A percentile compares a stretch with the other conserved stretches of the same genome.
Evolutionary conservation across 306 rosid genomes (phyloP).

Genomic region (Cicer yamashitae): DNA sequence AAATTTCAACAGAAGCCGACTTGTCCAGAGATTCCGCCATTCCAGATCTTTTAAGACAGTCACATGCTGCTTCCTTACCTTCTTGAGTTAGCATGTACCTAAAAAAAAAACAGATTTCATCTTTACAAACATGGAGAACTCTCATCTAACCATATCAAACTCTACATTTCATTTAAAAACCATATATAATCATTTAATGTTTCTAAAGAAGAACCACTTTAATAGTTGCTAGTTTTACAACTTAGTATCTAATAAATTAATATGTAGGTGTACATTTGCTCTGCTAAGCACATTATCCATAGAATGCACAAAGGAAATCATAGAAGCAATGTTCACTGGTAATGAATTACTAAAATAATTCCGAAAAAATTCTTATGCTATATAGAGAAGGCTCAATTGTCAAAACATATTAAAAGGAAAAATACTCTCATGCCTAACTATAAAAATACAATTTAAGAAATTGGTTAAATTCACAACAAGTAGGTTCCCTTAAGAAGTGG

Average conservation of each 20-base stretch:
- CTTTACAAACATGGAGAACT: slow-evolving; percentile 16
- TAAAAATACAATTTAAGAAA: slow-evolving; percentile 7
- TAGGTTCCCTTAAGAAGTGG: slow-evolving; percentile 4
- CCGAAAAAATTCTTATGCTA: not conserved
- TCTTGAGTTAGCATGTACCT: slow-evolving; percentile 96
- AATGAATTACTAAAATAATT: slow-evolving; percentile 34
- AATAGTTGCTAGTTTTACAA: slow-evolving; percentile 16
- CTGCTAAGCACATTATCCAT: slow-evolving; percentile 16
- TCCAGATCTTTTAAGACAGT: slow-evolving; percentile 89
- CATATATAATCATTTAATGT: slow-evolving; percentile 11
- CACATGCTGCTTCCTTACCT: slow-evolving; percentile 85
- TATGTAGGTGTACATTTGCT: not conserved
- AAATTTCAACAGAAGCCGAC: slow-evolving; percentile 51
- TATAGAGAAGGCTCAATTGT: slow-evolving; percentile 14
- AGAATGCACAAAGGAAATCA: slow-evolving; percentile 34
- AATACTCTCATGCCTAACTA: slow-evolving; percentile 24
- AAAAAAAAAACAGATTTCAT: slow-evolving; percentile 38
- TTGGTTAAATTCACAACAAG: slow-evolving; percentile 37
- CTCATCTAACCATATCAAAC: slow-evolving; percentile 33
- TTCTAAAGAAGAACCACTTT: slow-evolving; percentile 21
- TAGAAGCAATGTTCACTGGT: slow-evolving; percentile 3
- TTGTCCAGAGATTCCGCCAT: slow-evolving; percentile 57
- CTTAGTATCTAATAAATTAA: not conserved
- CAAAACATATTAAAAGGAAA: slow-evolving; percentile 5
- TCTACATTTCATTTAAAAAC: slow-evolving; percentile 8